Evolutionary conservation across 768 basidiomycete species (phyloP).

Genomic region (Tulasnella sp.): DNA sequence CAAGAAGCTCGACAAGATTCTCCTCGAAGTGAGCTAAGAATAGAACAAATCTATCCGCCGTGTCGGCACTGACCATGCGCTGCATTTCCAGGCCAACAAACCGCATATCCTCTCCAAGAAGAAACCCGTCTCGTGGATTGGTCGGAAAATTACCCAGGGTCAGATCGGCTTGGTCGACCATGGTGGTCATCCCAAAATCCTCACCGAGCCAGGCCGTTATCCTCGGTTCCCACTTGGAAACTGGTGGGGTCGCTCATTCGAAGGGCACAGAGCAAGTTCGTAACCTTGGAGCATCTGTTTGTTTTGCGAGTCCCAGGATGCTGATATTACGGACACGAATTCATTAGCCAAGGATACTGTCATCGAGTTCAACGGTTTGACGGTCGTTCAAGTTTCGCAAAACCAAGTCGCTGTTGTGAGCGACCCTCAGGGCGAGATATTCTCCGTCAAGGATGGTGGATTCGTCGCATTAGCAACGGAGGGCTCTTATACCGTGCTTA

Average conservation of each 20-base stretch:
- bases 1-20: slow-evolving; percentile 57
- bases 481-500: slow-evolving; percentile 69
- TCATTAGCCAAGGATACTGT: slow-evolving; percentile 68
- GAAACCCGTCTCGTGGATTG: slow-evolving; percentile 60
- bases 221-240: slow-evolving; percentile 67
- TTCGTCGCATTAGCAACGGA: slow-evolving; percentile 67
- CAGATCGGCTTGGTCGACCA: slow-evolving; percentile 59
- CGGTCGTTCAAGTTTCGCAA: slow-evolving; percentile 80
- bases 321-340: not conserved
- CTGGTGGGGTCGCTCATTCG: slow-evolving; percentile 77
- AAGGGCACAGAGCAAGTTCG: slow-evolving; percentile 60
- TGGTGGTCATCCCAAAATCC: slow-evolving; percentile 69
- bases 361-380: slow-evolving; percentile 70
- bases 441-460: slow-evolving; percentile 45
- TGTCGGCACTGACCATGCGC: not conserved
- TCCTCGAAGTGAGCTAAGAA: slow-evolving; percentile 39
- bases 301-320: too few species aligned
- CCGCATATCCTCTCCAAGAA: slow-evolving; percentile 57
- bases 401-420: slow-evolving; percentile 42
- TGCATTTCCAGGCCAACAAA: slow-evolving; percentile 43
- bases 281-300: slow-evolving; percentile 18
- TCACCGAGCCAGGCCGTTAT: slow-evolving; percentile 69
- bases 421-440: slow-evolving; percentile 51
- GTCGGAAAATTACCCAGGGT: slow-evolving; percentile 64
- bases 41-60: not conserved